Evolutionary conservation across 441 rosid genomes (phyloP), one percentile per base, ranked within the genome.

Genomic region (Mallotus repandus): DNA sequence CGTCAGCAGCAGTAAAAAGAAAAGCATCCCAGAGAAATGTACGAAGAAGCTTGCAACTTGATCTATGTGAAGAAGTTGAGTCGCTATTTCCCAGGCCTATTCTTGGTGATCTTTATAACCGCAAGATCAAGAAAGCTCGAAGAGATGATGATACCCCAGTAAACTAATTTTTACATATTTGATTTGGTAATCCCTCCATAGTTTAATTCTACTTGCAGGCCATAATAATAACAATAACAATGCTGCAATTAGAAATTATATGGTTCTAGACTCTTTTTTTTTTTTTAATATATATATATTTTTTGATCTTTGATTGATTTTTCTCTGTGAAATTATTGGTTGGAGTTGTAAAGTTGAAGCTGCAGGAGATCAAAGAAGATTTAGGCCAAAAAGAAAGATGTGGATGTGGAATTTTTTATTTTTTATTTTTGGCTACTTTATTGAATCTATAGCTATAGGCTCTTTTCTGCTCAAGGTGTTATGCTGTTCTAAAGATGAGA

Each of bases 81-180:
- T 81, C 81, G 19, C 63, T 89, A 74, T 87, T 84, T 62, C 79
- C 87, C 1, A 68, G 13, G 14, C 46, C 77, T 0, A 22, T 82
- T 65, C 70, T 84, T 2, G 75, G 55, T 35, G 87, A 80, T 81
- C 76, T 84, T 22, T 77, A 69, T 62, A 78, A 81, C 1, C 32
- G 32, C 45, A 76, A 83, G 84, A 84, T 87, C 83, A 91, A 88
- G 86, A 89, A 77, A 84, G 81, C 90, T 62, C 72, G 92, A 82
- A 81, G 74, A 70, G 82, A 78, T 19, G 77, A 86, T 29, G 59
- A 41, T 14, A 4, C 50, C 4, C 45, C 25, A 15, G 18, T 5
- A 3, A 43, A 58, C 32, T 49, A 58, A 70, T 45, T 21, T 32
- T 4, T 29, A 45, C 57, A 43, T 49, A 29, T 29, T 29, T 55